Evolutionary conservation across 257 asterid genomes (phyloP).

Genomic region (Solanum sparsipilum): DNA sequence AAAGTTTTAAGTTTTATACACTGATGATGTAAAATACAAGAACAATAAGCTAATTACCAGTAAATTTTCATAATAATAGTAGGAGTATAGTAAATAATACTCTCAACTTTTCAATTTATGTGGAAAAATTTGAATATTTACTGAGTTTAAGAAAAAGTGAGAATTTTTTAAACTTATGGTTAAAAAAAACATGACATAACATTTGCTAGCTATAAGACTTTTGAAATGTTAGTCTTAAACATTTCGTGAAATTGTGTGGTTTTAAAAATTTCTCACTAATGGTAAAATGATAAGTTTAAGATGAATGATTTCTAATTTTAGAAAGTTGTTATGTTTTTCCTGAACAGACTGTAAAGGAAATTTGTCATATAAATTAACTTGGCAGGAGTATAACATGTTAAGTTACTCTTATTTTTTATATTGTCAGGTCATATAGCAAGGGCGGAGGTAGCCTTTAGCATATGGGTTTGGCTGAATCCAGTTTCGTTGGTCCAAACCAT

Average conservation of each 20-base stretch:
- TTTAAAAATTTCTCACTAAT: not conserved
- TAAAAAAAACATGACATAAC: not conserved
- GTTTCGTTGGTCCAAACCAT: not conserved
- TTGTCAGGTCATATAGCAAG: not conserved
- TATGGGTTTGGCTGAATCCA: not conserved
- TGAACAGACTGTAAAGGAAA: not conserved
- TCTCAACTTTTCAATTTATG: not conserved
- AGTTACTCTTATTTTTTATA: not conserved
- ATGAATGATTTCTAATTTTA: not conserved
- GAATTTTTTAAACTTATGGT: not conserved
- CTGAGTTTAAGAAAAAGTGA: not conserved
- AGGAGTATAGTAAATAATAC: not conserved
- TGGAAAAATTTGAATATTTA: not conserved
- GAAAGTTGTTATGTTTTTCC: not conserved
- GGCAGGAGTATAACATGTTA: not conserved
- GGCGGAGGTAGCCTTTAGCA: not conserved
- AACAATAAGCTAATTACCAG: not conserved
- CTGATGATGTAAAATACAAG: not conserved
- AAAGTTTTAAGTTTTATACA: not conserved
- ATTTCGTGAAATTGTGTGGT: not conserved
- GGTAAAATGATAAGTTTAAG: not conserved
- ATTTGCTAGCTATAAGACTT: not conserved
- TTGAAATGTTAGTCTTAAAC: not conserved
- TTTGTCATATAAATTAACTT: not conserved
- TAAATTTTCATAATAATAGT: not conserved